These are phyloP conservation scores for Ensete glaucum DNA, from an alignment of 176 grass and related monocot genomes.

Conservation along the genomic window DNA sequence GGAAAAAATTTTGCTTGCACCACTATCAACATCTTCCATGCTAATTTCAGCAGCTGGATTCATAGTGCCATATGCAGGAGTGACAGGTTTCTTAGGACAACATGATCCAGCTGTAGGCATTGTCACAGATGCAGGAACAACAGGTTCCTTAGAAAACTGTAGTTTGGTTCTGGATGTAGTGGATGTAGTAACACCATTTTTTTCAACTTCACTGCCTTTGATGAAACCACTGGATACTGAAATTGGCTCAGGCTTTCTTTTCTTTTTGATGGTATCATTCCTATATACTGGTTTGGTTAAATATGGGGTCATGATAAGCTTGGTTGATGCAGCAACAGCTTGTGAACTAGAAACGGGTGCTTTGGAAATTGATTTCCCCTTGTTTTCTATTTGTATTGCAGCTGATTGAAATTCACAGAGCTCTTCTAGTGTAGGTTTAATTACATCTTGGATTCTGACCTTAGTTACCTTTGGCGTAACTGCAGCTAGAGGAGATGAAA, in stretches of 20 bases:
- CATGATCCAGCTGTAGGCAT: constrained; percentile 34
- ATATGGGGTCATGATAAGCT: constrained; percentile 33
- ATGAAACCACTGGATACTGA: constrained; percentile 33
- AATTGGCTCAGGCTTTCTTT: constrained; percentile 43
- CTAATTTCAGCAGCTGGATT: constrained; percentile 25
- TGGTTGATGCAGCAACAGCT: constrained; percentile 30
- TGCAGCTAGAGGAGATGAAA: constrained; percentile 3
- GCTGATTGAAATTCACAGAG: constrained; percentile 15
- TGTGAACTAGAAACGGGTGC: constrained; percentile 30
- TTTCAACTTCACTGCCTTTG: constrained; percentile 1
- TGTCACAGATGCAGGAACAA: neutral
- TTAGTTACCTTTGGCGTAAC: constrained; percentile 1
- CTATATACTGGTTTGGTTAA: constrained; percentile 51
- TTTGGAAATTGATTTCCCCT: constrained; percentile 29
- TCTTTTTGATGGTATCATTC: constrained; percentile 44
- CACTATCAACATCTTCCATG: constrained; percentile 26
- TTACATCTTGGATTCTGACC: constrained; percentile 18
- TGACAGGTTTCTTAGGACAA: constrained; percentile 44
- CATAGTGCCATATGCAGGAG: constrained; percentile 33
- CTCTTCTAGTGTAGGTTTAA: constrained; percentile 12
- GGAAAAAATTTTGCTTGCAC: constrained; percentile 25
- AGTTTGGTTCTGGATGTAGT: too few species aligned
- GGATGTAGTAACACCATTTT: neutral
- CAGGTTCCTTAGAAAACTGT: too few species aligned
- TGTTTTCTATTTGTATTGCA: constrained; percentile 22